Percentiles rank a stretch among this genome's conserved stretches.
Evolutionary conservation across 306 rosid genomes (phyloP).

Genomic region (Luffa acutangula): DNA sequence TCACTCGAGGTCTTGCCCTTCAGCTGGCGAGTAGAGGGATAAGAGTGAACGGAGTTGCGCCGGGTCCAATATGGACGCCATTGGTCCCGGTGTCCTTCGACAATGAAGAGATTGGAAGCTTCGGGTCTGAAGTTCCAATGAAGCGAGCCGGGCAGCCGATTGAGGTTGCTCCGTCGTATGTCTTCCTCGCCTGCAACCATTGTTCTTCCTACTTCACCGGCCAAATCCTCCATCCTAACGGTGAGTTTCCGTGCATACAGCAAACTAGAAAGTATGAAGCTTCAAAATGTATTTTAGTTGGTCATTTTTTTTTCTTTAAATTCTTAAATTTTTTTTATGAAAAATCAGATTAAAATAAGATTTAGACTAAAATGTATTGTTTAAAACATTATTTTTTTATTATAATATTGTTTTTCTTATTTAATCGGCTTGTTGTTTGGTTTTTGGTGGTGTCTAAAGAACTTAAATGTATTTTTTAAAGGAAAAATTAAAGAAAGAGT

Average conservation of each 20-base stretch:
- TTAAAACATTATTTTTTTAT: too few species aligned
- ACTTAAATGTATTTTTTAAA: too few species aligned
- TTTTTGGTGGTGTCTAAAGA: too few species aligned
- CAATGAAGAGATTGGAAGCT: constrained; percentile 20
- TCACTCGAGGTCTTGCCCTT: constrained; percentile 52
- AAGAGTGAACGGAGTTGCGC: constrained; percentile 76
- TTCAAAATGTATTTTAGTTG: too few species aligned
- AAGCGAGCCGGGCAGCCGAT: constrained; percentile 71
- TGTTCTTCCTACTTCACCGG: constrained; percentile 66
- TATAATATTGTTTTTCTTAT: too few species aligned
- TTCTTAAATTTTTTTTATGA: too few species aligned
- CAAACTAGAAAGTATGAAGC: neutral
- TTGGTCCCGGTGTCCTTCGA: constrained; percentile 34
- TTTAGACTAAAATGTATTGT: too few species aligned
- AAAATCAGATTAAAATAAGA: too few species aligned
- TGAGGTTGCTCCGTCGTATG: constrained; percentile 59
- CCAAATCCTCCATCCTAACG: constrained; percentile 82
- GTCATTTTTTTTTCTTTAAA: too few species aligned
- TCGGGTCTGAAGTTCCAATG: constrained; percentile 55
- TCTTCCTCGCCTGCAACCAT: constrained; percentile 65
- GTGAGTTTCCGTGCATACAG: constrained; percentile 14
- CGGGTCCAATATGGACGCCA: constrained; percentile 85
- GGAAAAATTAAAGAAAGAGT: too few species aligned
- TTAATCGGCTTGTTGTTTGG: too few species aligned
- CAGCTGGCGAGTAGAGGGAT: constrained; percentile 45